phyloP scores from a whole-genome alignment of 129 eudicot species.

The Calendula officinalis region DNA sequence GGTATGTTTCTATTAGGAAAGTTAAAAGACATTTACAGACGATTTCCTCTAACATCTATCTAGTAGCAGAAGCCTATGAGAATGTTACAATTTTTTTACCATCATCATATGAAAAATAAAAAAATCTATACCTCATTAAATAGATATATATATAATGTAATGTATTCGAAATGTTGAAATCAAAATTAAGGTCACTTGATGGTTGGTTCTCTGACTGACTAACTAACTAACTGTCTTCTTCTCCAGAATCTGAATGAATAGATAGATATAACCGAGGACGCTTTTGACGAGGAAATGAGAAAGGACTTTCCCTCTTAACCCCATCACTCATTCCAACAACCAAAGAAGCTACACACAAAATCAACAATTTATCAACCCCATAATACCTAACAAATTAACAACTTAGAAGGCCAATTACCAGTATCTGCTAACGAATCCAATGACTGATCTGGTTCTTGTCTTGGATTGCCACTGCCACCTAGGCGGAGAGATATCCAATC shows the following conservation, averaged over 20 bases:
- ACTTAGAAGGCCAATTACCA: constrained; percentile 33
- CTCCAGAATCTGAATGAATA: constrained; percentile 71
- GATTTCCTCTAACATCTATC: constrained; percentile 13
- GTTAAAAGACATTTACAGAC: constrained; percentile 24
- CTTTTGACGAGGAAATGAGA: constrained; percentile 66
- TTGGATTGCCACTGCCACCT: constrained; percentile 50
- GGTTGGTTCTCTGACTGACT: neutral
- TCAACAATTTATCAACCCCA: neutral
- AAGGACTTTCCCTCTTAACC: constrained; percentile 63
- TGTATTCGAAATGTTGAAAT: neutral
- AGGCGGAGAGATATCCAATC: constrained; percentile 92
- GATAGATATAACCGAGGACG: constrained; percentile 67
- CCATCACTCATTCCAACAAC: constrained; percentile 61
- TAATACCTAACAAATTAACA: neutral
- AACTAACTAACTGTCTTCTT: constrained; percentile 31
- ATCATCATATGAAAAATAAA: too few relatives aligned
- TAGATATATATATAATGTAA: neutral
- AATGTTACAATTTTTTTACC: constrained; percentile 29
- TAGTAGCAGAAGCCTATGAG: constrained; percentile 26
- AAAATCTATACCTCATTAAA: constrained; percentile 27
- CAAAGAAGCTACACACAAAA: constrained; percentile 50
- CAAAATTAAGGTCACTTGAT: constrained; percentile 5
- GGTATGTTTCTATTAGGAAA: constrained; percentile 17
- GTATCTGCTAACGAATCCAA: constrained; percentile 58
- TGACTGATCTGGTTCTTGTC: constrained; percentile 43